Conservation (phyloP, 2,329 filamentous ascomycete species). For the Colletotrichum cordylinicola region DNA sequence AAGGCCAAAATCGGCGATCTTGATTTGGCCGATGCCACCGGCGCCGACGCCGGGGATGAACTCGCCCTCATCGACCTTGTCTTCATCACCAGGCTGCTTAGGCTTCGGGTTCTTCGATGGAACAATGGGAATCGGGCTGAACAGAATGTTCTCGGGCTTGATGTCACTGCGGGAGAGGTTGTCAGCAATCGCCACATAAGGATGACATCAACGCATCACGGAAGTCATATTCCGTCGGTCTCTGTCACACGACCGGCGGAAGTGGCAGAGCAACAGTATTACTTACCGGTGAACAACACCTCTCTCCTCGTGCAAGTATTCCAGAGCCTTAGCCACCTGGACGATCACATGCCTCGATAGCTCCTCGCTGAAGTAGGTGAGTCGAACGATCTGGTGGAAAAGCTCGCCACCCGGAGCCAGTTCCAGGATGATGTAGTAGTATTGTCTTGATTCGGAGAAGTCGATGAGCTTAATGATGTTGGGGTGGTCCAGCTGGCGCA, state of each 20-base stretch:
- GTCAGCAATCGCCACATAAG: not conserved
- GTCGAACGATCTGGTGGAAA: conserved; percentile 96
- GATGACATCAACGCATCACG: conserved; percentile 33
- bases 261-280: conserved; percentile 8
- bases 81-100: conserved; percentile 86
- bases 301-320: conserved; percentile 92
- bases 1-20: conserved; percentile 96
- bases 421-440: conserved; percentile 97
- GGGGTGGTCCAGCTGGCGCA: conserved; percentile 94
- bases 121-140: conserved; percentile 83
- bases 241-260: accelerated
- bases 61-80: conserved; percentile 96
- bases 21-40: conserved; percentile 92
- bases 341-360: conserved; percentile 92
- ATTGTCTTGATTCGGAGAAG: conserved; percentile 91
- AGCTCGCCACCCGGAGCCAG: conserved; percentile 94
- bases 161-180: conserved; percentile 72
- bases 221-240: not conserved
- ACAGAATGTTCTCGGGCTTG: conserved; percentile 97
- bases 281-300: conserved; percentile 95
- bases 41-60: conserved; percentile 82
- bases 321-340: conserved; percentile 92
- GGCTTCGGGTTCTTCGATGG: conserved; percentile 83
- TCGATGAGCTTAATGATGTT: conserved; percentile 95
- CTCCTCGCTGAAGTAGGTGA: conserved; percentile 98